These are phyloP conservation scores for Agastache rugosa DNA, from an alignment of 257 asterid species.

Conservation along the genomic window DNA sequence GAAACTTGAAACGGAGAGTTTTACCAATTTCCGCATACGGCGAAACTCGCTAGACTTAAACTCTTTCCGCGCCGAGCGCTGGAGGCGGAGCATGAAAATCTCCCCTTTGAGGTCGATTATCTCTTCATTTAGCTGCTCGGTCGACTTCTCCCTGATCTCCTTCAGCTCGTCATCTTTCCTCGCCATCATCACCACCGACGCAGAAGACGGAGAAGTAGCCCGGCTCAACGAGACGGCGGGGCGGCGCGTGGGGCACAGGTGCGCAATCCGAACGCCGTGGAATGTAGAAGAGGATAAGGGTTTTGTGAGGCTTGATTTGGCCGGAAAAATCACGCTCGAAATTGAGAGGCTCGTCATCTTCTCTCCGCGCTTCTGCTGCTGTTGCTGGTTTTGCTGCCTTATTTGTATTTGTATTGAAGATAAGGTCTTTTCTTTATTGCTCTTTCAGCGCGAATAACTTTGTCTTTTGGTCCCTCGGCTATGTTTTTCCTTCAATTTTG, in stretches of 20 bases:
- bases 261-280: constrained; percentile 68
- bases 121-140: constrained; percentile 84
- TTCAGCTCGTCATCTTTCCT: constrained; percentile 80
- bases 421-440: constrained; percentile 23
- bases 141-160: constrained; percentile 75
- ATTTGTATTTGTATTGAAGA: constrained; percentile 3
- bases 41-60: constrained; percentile 89
- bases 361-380: constrained; percentile 12
- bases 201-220: constrained; percentile 40
- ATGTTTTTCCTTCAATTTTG: neutral
- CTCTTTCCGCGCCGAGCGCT: constrained; percentile 90
- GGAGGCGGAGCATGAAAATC: constrained; percentile 96
- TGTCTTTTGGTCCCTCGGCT: neutral
- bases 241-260: constrained; percentile 46
- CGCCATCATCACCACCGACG: constrained; percentile 77
- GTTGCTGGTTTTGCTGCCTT: constrained; percentile 1
- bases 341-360: constrained; percentile 74
- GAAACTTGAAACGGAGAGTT: neutral
- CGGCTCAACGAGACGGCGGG: constrained; percentile 35
- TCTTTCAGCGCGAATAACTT: neutral
- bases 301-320: constrained; percentile 44
- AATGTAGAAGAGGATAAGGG: constrained; percentile 58
- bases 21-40: constrained; percentile 89
- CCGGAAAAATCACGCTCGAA: constrained; percentile 48
- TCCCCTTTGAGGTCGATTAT: constrained; percentile 94